Conservation (phyloP, 192 early-diverging fungal species). For the Physocladia obscura region DNA sequence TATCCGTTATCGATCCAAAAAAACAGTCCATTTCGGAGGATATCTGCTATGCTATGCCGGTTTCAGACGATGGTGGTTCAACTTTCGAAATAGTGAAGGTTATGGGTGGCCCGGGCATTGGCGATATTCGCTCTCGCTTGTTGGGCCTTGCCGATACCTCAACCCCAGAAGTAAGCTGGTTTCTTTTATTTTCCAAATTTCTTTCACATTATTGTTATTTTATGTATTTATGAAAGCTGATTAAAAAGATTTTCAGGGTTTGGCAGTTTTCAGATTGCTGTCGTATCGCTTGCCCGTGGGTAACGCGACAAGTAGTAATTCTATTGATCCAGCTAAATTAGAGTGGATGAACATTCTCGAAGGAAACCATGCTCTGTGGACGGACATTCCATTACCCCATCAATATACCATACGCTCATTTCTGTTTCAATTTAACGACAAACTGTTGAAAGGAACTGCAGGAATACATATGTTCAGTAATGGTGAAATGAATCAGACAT, state of each 20-base stretch:
- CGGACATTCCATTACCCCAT: conserved; percentile 42
- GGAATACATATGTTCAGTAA: conserved; percentile 15
- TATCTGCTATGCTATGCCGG: conserved; percentile 67
- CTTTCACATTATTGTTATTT: no score
- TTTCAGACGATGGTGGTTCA: conserved; percentile 69
- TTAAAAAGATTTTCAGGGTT: conserved; percentile 44
- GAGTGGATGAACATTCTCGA: conserved; percentile 76
- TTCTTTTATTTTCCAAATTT: not conserved
- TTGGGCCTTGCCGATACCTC: conserved; percentile 66
- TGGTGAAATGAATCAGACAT: conserved; percentile 27
- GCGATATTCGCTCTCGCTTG: conserved; percentile 67
- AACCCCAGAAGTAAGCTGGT: conserved; percentile 40
- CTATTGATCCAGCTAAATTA: conserved; percentile 49
- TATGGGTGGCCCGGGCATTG: conserved; percentile 74
- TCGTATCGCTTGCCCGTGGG: conserved; percentile 66
- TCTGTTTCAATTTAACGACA: conserved; percentile 65
- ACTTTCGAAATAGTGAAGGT: conserved; percentile 67
- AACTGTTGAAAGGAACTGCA: conserved; percentile 59
- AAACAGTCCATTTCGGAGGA: conserved; percentile 56
- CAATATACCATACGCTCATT: conserved; percentile 73
- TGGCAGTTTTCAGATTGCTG: conserved; percentile 67
- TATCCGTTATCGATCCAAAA: no score
- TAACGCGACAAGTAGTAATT: conserved; percentile 33
- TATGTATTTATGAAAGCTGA: not conserved
- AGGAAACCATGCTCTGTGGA: conserved; percentile 65